These are phyloP conservation scores for Anthracocystis walkeri DNA, from an alignment of 1,284 basidiomycete species.

Conservation along the genomic window DNA sequence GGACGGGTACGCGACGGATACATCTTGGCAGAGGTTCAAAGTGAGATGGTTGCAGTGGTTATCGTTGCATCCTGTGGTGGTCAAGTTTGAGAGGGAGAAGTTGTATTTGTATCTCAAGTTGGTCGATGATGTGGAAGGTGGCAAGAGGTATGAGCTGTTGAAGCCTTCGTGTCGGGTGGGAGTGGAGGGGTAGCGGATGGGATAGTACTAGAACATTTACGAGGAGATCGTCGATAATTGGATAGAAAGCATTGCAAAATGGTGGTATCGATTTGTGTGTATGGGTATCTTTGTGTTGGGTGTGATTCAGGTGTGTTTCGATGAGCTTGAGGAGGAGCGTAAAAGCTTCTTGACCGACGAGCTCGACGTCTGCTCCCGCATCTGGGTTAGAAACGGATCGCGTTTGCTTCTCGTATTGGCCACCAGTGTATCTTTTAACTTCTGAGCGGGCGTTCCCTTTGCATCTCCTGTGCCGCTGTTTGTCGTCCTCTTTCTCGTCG, in stretches of 20 bases:
- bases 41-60: conserved; percentile 45
- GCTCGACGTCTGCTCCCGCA: not conserved
- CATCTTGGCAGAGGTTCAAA: conserved; percentile 33
- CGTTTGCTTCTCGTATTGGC: conserved; percentile 18
- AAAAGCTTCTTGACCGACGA: too few relatives aligned
- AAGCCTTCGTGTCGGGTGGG: conserved; percentile 13
- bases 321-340: conserved; percentile 1
- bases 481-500: not conserved
- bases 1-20: conserved; percentile 30
- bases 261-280: not conserved
- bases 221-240: too few relatives aligned
- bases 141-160: conserved; percentile 36
- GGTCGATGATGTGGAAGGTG: not conserved
- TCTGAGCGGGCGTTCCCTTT: not conserved
- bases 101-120: conserved; percentile 52
- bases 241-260: not conserved
- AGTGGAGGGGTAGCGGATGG: not conserved
- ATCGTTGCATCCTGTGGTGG: conserved; percentile 41
- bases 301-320: not conserved
- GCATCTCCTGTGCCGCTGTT: too few relatives aligned
- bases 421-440: conserved; percentile 3
- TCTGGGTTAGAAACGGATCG: conserved; percentile 20
- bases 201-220: not conserved
- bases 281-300: conserved; percentile 8
- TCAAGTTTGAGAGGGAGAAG: conserved; percentile 40